Evolutionary conservation across 2,329 filamentous ascomycete species (phyloP).

Genomic region (Fusarium sp.): DNA sequence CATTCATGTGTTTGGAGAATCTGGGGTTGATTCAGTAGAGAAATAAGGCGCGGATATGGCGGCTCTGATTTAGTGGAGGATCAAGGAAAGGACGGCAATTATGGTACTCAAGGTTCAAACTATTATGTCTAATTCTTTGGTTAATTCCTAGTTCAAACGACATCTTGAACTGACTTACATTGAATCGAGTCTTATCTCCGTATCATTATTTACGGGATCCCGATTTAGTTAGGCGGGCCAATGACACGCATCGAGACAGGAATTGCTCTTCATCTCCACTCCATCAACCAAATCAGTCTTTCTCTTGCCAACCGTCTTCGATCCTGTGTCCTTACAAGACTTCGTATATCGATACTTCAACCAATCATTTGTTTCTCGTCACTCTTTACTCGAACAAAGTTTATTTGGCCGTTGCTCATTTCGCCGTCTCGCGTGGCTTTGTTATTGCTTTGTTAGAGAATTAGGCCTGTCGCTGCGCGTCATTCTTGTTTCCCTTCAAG

Average conservation of each 20-base stretch:
- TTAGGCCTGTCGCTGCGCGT: background rate
- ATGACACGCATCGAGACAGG: background rate
- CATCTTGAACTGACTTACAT: background rate
- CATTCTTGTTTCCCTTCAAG: background rate
- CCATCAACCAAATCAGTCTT: background rate
- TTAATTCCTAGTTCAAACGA: background rate
- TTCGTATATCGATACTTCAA: background rate
- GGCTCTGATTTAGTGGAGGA: background rate
- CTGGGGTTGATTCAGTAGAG: background rate
- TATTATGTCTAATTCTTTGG: background rate
- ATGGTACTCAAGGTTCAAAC: background rate
- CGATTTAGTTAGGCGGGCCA: background rate
- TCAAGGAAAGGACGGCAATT: conserved; percentile 11
- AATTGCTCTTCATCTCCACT: conserved; percentile 7
- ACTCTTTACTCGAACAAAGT: background rate
- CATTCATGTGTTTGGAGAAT: background rate
- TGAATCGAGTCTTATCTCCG: background rate
- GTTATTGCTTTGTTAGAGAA: background rate
- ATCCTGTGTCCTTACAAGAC: background rate
- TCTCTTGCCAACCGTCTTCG: background rate
- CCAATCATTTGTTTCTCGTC: background rate
- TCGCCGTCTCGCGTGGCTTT: background rate
- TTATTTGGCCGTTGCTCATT: background rate
- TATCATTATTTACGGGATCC: background rate
- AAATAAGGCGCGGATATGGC: conserved; percentile 15